phyloP scores from a whole-genome alignment of 164 flowering plant genomes.

The Nymphaea colorata region DNA sequence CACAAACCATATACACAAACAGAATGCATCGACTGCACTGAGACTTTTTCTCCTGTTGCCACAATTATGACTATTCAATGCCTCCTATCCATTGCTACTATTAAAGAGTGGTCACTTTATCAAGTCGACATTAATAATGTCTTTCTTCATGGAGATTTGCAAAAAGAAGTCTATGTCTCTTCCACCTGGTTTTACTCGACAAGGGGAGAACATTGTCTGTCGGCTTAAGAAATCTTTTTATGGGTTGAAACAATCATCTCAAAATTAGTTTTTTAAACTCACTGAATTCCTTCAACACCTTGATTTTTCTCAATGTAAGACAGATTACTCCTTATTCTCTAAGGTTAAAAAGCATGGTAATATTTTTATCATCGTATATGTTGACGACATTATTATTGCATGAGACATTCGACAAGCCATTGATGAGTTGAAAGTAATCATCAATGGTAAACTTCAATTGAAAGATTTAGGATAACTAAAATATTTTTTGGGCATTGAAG shows the following conservation, averaged over 20 bases:
- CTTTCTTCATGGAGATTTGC: background rate
- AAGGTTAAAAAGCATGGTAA: background rate
- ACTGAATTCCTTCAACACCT: background rate
- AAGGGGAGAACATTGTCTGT: background rate
- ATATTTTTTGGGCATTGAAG: background rate
- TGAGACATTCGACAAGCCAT: background rate
- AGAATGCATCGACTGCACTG: no score
- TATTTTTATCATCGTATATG: background rate
- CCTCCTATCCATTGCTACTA: background rate
- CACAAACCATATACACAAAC: no score
- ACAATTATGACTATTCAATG: background rate
- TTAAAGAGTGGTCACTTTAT: background rate
- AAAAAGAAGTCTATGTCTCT: background rate
- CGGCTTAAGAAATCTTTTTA: conserved; percentile 3
- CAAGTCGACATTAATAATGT: background rate
- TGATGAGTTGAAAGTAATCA: background rate
- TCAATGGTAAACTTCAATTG: background rate
- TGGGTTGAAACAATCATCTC: background rate
- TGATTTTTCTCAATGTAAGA: background rate
- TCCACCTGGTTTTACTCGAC: background rate
- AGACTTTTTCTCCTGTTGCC: background rate
- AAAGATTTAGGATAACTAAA: background rate
- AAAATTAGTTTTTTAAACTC: background rate
- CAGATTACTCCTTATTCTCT: background rate
- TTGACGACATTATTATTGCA: background rate